Base-by-base conservation (phyloP, 2,329 filamentous ascomycete species). In the Lasiodiplodia citricola region DNA sequence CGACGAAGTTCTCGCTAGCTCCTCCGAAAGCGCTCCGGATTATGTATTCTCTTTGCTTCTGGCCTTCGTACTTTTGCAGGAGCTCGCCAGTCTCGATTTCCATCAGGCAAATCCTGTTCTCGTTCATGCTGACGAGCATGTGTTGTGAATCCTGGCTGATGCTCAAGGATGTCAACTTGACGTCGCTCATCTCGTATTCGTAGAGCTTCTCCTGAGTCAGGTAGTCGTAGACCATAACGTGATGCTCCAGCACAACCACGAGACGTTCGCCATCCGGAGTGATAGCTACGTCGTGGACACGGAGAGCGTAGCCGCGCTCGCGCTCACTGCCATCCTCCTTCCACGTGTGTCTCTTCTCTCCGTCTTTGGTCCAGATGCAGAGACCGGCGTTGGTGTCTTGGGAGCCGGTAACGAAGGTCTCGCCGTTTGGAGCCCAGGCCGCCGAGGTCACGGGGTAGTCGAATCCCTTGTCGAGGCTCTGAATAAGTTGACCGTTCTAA, bases 21-120 rank as follows among this genome's bases (percentile, higher is more conserved):
- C 96, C 96, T 21, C 96, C 96, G 80, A 97, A 96, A 0, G 86
- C 84, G 74, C 90, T 92, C 63, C 95, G 87, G 69, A 99, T 96
- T 67, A 97, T 87, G 76, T 85, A 97, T 2, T 91, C 83, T 66
- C 89, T 90, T 71, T 94, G 92, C 54, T 86, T 87, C 70, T 94
- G 91, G 0, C 93, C 94, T 18, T 88, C 84, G 76, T 92, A 98
- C 73, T 86, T 89, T 73, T 91, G 90, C 4, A 95, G 83, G n/a
- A 90, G 84, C 38, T 90, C 88, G 21, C 90, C 88, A 2, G 89
- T 91, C 11, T 90, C 85, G 38, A 97, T 87, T 75, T 97, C 91
- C 72, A 97, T 87, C 62, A 97, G 85, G 71, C 92, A 87, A 11
- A 96, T 90, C 76, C 92, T 88, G 50, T 92, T 91, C 69, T 93